Evolutionary conservation across 257 asterid species (phyloP), one percentile per base, ranked within the genome.

Genomic region (Przewalskia tangutica): DNA sequence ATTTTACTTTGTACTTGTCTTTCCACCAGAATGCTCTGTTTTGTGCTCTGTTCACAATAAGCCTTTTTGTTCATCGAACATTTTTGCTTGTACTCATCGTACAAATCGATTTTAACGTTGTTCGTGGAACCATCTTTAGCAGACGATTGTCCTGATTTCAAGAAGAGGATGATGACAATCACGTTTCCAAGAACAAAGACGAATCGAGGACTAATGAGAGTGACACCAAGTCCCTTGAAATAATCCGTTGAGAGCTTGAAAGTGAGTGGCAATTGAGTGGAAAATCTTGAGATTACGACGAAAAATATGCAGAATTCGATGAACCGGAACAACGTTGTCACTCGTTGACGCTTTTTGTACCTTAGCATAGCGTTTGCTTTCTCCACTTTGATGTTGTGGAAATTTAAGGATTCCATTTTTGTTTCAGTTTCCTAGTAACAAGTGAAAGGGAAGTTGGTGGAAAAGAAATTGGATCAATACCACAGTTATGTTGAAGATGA

Each of bases 121-220:
- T 42, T 53, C 4, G 38, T 70, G 62, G 71, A 84, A 23, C 81
- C 84, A 20, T 82, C 79, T 27, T 83, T 58, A 48, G 79, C 53
- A 7, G 95, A 82, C 6, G 59, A 56, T 0, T 81, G 82, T 13
- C 94, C 89, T 4, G 97, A 92, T 73, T 86, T 88, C 23, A 92
- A 44, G 84, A 91, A 87, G 79, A 95, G 88, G 64, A 70, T 83
- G 85, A 90, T 16, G 14, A 95, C 91, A 13, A 95, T 95, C 20
- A 73, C 87, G 91, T 95, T 93, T 9, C 96, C 98, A 18, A 93
- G 2, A 20, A 94, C 44, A 84, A 94, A 94, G 6, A 94, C 97
- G 75, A 89, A 90, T 34, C 84, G 58, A 16, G 97, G 90, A 86
- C 93, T 85, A 17, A 91, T 77, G 18, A 91, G 81, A 8, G 87